Evolutionary conservation across 2,329 filamentous ascomycete genomes (phyloP), one percentile per base, ranked within the genome.

Genomic region (Leptographium flavum): DNA sequence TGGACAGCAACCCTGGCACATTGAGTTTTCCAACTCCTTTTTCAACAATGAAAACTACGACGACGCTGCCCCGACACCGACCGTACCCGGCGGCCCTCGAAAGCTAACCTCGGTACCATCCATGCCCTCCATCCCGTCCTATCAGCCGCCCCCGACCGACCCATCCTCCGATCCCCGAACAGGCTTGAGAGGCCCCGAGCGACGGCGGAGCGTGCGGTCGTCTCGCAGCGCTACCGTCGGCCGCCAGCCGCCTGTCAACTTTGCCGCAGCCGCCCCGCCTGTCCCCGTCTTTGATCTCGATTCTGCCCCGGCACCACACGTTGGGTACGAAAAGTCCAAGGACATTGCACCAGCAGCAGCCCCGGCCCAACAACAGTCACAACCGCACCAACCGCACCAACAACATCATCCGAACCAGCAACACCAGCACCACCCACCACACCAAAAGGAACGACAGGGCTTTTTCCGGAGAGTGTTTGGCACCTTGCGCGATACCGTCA

Each of bases 401-500:
- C 45, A 32, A 15, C 49, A 47, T 30, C 49, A 48, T 15, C 42
- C 23, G 36, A 27, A 32, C 14, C 39, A 31, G 11, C 39, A 42
- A 19, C 39, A 28, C 8, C 31, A 19, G 21, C 30, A 35, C 31
- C 22, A 32, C 9, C 45, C 39, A n/a, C 33, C 19, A 8, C 46
- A 41, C 3, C 36, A 5, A 43, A 85, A 83, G 58, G 81, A 86
- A 56, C 78, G 79, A 47, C 84, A 76, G 9, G 88, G 92, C 19
- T 96, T 98, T 67, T 96, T 96, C 67, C 79, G 87, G 55, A 79
- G 90, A 51, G 84, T 96, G 33, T 96, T 96, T 66, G 85, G 83
- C 38, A 83, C 81, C 10, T 77, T 83, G 31, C 83, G 73, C 57
- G 73, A 64, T 60, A 51, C 58, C 57, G 50, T 55, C 22, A 45